Evolutionary conservation across 75 land plant genomes (phyloP).

Genomic region (Pinus taeda): DNA sequence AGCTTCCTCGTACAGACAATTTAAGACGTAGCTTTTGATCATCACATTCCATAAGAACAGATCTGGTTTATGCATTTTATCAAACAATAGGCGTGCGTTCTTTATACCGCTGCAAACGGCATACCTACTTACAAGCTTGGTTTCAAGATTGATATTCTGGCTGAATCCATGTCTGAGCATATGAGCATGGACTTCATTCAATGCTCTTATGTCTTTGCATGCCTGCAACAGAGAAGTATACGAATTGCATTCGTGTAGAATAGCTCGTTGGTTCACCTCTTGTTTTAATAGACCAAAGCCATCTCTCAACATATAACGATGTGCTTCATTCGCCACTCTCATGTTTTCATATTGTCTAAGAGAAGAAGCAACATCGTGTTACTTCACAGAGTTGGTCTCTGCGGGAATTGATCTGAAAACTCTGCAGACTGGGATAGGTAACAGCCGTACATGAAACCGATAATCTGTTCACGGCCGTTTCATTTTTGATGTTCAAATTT

Average conservation of each 20-base stretch:
- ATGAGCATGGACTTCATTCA: conserved; percentile 44
- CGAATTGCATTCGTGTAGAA: conserved; percentile 1
- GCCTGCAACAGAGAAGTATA: conserved; percentile 49
- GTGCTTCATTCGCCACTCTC: too few relatives aligned
- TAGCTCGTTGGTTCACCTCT: too few relatives aligned
- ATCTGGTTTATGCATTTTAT: conserved; percentile 32
- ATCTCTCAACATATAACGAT: too few relatives aligned
- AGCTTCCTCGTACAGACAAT: conserved; percentile 50
- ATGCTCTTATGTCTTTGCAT: conserved; percentile 21
- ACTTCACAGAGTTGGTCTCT: too few relatives aligned
- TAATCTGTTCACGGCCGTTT: too few relatives aligned
- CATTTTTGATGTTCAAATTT: too few relatives aligned
- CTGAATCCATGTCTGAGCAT: conserved; percentile 41
- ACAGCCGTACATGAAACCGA: too few relatives aligned
- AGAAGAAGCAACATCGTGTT: too few relatives aligned
- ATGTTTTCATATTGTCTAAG: too few relatives aligned
- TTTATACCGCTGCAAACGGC: conserved; percentile 23
- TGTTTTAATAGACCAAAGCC: too few relatives aligned
- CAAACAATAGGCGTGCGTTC: conserved; percentile 57
- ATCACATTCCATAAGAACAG: conserved; percentile 63
- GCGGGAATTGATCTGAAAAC: too few relatives aligned
- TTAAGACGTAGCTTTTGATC: conserved; percentile 55
- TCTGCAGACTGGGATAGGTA: too few relatives aligned
- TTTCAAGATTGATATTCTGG: conserved; percentile 23
- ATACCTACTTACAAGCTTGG: conserved; percentile 52